Percentiles rank a stretch among this genome's conserved stretches.
Conservation (phyloP, 192 early-diverging fungal species). For the Cetraspora pellucida region DNA sequence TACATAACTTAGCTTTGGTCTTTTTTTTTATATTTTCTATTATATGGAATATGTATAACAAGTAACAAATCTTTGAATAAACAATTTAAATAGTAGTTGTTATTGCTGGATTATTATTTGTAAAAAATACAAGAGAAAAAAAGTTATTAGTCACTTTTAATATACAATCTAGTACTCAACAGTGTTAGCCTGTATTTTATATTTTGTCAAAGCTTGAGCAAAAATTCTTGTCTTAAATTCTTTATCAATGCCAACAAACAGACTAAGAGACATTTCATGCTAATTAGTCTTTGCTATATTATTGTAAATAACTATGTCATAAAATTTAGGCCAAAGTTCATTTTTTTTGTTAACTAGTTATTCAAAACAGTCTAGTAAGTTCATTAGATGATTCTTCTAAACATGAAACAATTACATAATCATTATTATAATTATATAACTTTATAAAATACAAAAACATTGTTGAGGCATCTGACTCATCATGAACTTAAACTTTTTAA, state of each 20-base stretch:
- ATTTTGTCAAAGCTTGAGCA: constrained; percentile 26
- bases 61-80: background rate
- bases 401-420: no score
- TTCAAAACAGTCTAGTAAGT: no score
- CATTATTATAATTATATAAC: no score
- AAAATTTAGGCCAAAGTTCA: no score
- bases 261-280: no score
- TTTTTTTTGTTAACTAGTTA: no score
- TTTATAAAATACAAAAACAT: no score
- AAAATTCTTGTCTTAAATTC: constrained; percentile 8
- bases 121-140: background rate
- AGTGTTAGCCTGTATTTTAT: constrained; percentile 32
- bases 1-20: background rate
- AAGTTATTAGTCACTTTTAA: constrained; percentile 30
- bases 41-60: background rate
- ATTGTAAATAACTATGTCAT: no score
- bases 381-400: no score
- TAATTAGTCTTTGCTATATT: no score
- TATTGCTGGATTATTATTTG: background rate
- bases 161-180: constrained; percentile 29
- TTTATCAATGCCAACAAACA: constrained; percentile 28
- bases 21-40: background rate
- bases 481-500: no score
- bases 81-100: background rate
- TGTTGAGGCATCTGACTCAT: no score